Base-by-base conservation (phyloP, 2,329 filamentous ascomycete genomes). In the Chrysoporthe deuterocubensis region DNA sequence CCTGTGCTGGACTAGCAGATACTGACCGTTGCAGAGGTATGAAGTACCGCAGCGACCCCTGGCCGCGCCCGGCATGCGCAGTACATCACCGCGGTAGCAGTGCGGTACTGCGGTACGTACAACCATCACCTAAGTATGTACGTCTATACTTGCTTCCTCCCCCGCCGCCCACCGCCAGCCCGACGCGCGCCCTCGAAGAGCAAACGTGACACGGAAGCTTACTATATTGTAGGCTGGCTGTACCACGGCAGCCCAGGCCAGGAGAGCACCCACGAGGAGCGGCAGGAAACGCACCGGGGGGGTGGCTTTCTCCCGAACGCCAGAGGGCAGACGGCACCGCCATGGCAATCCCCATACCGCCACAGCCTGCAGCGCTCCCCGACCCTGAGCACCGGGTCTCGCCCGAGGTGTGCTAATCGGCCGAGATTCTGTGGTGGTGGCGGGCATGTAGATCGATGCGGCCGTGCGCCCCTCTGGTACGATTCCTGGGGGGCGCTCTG, bases 1-100 rank as follows among this genome's bases (percentile, higher is more conserved):
- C 13, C 50, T 54, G 13, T 4, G 54, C 6, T 57, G 54, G 54
- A 14, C 54, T n/a, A 32, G 50, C 50, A 54, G 50, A 54, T 54
- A 54, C 21, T 21, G 50, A 54, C 50, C 50, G 50, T 54, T 54
- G 50, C 50, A 54, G 50, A 54, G 11, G 21, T 32, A 54, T 54
- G 50, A 21, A 54, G 50, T 54, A 32, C 14, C 9, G 1, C 9
- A 40, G 50, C 32, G 32, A 13, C 50, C 26, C 18, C 5, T 21
- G 9, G 26, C 50, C 32, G 50, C 50, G 16, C 50, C 32, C 26
- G 50, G 32, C 50, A 26, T 11, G 21, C 14, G 21, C 26, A n/a
- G 21, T 52, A 52, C 48, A 52, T 52, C 9, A 52, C 26, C n/a
- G 2, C 26, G 26, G 26, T 26, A 26, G 26, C 26, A 26, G 26